phyloP scores from a whole-genome alignment of 257 asterid genomes.

The Ocimum tenuiflorum region DNA sequence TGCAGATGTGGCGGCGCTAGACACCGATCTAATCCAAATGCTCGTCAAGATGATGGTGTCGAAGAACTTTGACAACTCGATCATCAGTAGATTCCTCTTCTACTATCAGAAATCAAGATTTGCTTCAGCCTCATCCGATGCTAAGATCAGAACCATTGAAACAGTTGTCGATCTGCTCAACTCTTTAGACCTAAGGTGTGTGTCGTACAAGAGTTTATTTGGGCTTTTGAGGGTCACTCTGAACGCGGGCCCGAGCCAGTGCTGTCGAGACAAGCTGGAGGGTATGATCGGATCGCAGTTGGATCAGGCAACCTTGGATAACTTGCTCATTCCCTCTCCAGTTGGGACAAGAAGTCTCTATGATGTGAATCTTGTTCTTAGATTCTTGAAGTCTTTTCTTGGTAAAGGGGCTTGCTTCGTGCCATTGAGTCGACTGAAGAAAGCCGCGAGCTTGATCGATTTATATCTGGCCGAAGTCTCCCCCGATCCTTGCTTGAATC shows the following conservation, averaged over 20 bases:
- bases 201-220: constrained; percentile 58
- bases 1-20: constrained; percentile 48
- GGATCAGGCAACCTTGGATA: constrained; percentile 58
- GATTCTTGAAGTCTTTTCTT: constrained; percentile 49
- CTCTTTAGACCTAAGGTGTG: constrained; percentile 40
- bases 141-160: constrained; percentile 40
- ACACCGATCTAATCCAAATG: constrained; percentile 23
- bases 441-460: constrained; percentile 53
- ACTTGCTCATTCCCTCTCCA: constrained; percentile 64
- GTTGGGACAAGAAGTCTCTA: constrained; percentile 41
- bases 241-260: constrained; percentile 33
- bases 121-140: constrained; percentile 24
- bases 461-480: constrained; percentile 72
- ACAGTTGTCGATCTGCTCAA: constrained; percentile 49
- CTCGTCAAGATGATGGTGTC: constrained; percentile 41
- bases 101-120: constrained; percentile 62
- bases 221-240: constrained; percentile 44
- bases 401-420: constrained; percentile 54
- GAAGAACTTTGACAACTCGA: constrained; percentile 44
- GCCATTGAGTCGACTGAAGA: constrained; percentile 55
- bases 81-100: constrained; percentile 55
- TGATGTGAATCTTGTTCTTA: constrained; percentile 63
- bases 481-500: constrained; percentile 65
- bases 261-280: constrained; percentile 44
- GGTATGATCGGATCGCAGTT: constrained; percentile 63